Base-by-base conservation (phyloP, 768 basidiomycete species). In the Suillus plorans region DNA sequence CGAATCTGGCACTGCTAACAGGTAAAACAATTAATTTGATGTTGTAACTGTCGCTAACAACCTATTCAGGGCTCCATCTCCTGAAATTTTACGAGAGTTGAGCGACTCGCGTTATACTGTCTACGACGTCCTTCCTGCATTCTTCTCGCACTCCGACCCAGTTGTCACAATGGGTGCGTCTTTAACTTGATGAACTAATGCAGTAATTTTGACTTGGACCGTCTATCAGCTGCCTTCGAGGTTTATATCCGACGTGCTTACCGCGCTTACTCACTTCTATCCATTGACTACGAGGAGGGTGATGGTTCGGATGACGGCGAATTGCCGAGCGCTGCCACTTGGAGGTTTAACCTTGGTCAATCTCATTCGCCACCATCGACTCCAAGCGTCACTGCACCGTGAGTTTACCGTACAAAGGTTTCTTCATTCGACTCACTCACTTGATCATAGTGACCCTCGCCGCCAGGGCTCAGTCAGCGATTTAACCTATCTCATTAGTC, bases 91-190 rank as follows among this genome's bases (percentile, higher is more conserved):
- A 70, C 88, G 88, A 73, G 97, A 99, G 78, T 85, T 99, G 34
- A 94, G 91, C 67, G 97, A 99, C 78, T 98, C 97, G 7, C 86
- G 93, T 50, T 99, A 96, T 78, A 95, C 94, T 16, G 96, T 99
- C 18, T 99, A 90, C 77, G 97, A 99, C 73, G 97, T 99, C 8
- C 86, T 99, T 56, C 95, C 96, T 4, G 85, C 93, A 7, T 99
- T 99, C 84, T 99, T 99, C 86, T 87, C 85, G 65, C 92, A 96
- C 73, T 74, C 82, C 20, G 95, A 99, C 69, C 83, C 89, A 44
- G 89, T 90, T 84, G 88, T 99, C 68, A 85, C 88, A 13, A 84
- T 98, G 49, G 91, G 93, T 92, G 65, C 62, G 88, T 76, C 47
- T 28, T 60, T n/a, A 22, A 66, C 3, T 59, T 66, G 31, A 20